Evolutionary conservation across 1,139 yeast genomes (phyloP), one percentile per base, ranked within the genome.

Genomic region (Saccharomyces hybrid): DNA sequence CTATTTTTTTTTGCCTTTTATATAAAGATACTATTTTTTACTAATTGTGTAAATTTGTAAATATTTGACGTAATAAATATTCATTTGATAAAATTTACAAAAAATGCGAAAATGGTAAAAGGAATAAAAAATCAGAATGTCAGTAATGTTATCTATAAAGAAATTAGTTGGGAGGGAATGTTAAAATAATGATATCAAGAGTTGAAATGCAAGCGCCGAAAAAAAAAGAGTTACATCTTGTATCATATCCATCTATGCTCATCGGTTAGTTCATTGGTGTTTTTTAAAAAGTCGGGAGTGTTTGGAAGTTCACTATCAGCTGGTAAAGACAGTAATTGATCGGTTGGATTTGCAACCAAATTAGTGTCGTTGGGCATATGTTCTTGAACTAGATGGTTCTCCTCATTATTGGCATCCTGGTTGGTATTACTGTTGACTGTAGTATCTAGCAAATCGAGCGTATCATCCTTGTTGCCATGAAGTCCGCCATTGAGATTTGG

Each of bases 211-310:
- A 38, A 38, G 2, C 44, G 44, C 25, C 13, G 11, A 19, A 4
- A 38, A 4, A 38, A 5, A 19, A 19, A 34, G 42, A 14, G 11
- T 47, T 28, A 47, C 23, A 3, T 19, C n/a, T 31, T 47, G 11
- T 47, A 9, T 55, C 49, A 58, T 48, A 58, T 54, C 60, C 60
- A 58, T 26, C 58, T 55, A 26, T 57, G 53, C 38, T 58, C 61
- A 38, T 58, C 61, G 16, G 57, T 49, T 11, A 58, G 49, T 42
- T 58, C 61, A 26, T 54, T 49, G 16, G 60, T 51, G 41, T 57
- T 57, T 46, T 55, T 55, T 46, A 58, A 55, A 49, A 57, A 58
- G 48, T 58, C 61, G 13, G 61, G 57, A 7, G 55, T 58, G 26
- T 54, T 54, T 48, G 59, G 57, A 46, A 58, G 29, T 13, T 57